Evolutionary conservation across 768 basidiomycete genomes (phyloP).

Genomic region (Melanogaster broomeanus): DNA sequence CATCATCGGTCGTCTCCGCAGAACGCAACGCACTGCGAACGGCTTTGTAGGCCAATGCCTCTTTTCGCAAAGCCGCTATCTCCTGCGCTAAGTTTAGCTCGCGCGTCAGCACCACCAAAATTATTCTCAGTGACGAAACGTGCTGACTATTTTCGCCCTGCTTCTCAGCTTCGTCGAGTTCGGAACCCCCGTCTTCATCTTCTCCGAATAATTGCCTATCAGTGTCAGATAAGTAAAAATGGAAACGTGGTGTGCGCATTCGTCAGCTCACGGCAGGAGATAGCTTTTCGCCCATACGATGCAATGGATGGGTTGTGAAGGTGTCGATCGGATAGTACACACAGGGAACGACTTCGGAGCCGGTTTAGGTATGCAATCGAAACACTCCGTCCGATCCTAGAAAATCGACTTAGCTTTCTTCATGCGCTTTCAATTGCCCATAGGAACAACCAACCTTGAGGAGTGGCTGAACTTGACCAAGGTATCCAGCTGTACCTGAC

Average conservation of each 20-base stretch:
- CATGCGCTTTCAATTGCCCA: background rate
- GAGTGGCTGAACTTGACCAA: slow-evolving; percentile 95
- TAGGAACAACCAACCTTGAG: slow-evolving; percentile 58
- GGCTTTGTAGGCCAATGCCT: slow-evolving; percentile 84
- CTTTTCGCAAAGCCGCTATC: slow-evolving; percentile 86
- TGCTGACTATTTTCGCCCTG: slow-evolving; percentile 86
- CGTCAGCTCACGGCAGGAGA: slow-evolving; percentile 73
- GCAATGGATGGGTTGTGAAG: slow-evolving; percentile 96
- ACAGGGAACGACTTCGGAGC: slow-evolving; percentile 95
- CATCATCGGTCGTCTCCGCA: slow-evolving; percentile 38
- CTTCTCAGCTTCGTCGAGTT: slow-evolving; percentile 90
- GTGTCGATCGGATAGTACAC: slow-evolving; percentile 96
- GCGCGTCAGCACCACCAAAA: background rate
- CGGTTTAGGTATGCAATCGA: slow-evolving; percentile 92
- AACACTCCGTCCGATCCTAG: slow-evolving; percentile 90
- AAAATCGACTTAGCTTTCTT: background rate
- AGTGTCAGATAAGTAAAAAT: background rate
- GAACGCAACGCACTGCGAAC: slow-evolving; percentile 72
- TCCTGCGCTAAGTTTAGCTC: slow-evolving; percentile 64
- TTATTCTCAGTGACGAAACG: slow-evolving; percentile 11
- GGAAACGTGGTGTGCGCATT: background rate
- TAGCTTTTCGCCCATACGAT: slow-evolving; percentile 99
- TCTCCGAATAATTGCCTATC: slow-evolving; percentile 91
- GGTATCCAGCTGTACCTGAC: slow-evolving; percentile 94
- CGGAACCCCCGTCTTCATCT: slow-evolving; percentile 77